These are phyloP conservation scores for Penicillium palitans DNA, from an alignment of 2,329 filamentous ascomycete genomes.

Conservation along the genomic window DNA sequence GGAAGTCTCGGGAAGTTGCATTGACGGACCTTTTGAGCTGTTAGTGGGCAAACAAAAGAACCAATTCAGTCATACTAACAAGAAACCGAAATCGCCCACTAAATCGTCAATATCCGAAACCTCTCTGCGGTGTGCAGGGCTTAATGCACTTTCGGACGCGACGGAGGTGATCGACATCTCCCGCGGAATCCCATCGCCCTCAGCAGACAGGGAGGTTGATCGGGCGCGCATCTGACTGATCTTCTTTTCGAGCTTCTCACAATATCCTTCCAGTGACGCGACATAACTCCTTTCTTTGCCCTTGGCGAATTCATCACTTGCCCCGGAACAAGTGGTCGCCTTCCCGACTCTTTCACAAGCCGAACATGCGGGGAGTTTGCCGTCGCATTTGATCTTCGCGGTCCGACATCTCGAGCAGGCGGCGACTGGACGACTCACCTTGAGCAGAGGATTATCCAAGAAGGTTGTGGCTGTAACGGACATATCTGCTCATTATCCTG, in stretches of 20 bases:
- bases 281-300: slow-evolving; percentile 98
- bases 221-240: slow-evolving; percentile 53
- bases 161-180: slow-evolving; percentile 41
- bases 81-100: slow-evolving; percentile 88
- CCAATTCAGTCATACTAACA: slow-evolving; percentile 57
- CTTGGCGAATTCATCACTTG: slow-evolving; percentile 91
- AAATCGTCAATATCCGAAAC: slow-evolving; percentile 86
- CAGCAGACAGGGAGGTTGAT: slow-evolving; percentile 30
- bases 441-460: slow-evolving; percentile 43
- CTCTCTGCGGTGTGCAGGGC: slow-evolving; percentile 59
- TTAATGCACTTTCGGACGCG: slow-evolving; percentile 28
- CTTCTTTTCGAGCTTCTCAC: slow-evolving; percentile 82
- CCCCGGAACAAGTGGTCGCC: slow-evolving; percentile 83
- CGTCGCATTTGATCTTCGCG: slow-evolving; percentile 97
- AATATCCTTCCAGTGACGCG: slow-evolving; percentile 84
- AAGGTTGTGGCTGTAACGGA: slow-evolving; percentile 36
- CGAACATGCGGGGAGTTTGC: slow-evolving; percentile 90
- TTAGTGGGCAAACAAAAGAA: neutral
- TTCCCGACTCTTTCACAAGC: slow-evolving; percentile 91
- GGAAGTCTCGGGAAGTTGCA: slow-evolving; percentile 90
- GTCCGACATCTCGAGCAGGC: slow-evolving; percentile 81
- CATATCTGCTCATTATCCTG: slow-evolving; percentile 31
- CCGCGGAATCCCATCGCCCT: slow-evolving; percentile 30
- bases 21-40: slow-evolving; percentile 71
- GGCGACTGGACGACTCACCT: slow-evolving; percentile 74